Percentiles rank a stretch among this genome's conserved stretches.
Evolutionary conservation across 768 basidiomycete species (phyloP).

Genomic region (Podaxis sp.): DNA sequence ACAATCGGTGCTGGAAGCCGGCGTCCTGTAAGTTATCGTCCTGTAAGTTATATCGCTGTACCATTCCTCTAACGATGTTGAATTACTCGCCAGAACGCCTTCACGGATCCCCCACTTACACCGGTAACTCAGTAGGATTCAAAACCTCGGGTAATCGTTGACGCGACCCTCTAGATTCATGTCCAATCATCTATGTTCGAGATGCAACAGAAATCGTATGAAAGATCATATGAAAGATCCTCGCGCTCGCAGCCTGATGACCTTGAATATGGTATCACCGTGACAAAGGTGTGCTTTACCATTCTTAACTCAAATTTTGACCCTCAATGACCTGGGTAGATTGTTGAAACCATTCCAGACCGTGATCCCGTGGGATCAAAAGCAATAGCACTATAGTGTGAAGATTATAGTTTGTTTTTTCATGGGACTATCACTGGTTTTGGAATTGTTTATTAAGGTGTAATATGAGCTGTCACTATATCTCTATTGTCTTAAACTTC

Average conservation of each 20-base stretch:
- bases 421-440: neutral
- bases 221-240: constrained; percentile 22
- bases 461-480: neutral
- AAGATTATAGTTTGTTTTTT: neutral
- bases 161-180: constrained; percentile 8
- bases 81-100: neutral
- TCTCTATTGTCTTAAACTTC: neutral
- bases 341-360: constrained; percentile 36
- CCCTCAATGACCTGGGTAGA: constrained; percentile 22
- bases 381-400: constrained; percentile 3
- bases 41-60: neutral
- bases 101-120: neutral
- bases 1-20: neutral
- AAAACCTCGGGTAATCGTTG: neutral
- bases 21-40: constrained; percentile 1
- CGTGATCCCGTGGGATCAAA: constrained; percentile 17
- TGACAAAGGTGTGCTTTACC: constrained; percentile 33
- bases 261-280: constrained; percentile 37
- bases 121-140: neutral
- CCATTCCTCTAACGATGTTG: neutral
- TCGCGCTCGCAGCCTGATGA: constrained; percentile 20
- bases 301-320: neutral
- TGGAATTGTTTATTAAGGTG: neutral
- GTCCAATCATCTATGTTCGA: constrained; percentile 30
- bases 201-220: constrained; percentile 24